Evolutionary conservation across 345 rosid genomes (phyloP), one percentile per base, ranked within the genome.

Genomic region (Citrus unshiu): DNA sequence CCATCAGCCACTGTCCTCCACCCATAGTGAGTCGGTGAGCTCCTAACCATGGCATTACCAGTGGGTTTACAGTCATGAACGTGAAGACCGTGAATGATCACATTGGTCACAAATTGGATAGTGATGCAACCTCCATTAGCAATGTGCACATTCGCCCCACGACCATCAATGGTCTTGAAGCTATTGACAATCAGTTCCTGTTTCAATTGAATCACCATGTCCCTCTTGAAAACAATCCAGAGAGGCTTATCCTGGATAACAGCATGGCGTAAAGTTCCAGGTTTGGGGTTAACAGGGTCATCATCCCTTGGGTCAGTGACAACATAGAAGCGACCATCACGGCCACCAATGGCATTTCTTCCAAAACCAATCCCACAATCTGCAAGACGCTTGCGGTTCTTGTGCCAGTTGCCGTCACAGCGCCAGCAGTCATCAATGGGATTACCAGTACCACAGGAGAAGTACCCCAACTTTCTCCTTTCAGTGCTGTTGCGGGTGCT

Each of bases 1-100:
- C 98, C 98, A 49, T 95, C 98, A 34, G 98, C 93, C 90, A 93
- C 91, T 43, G 95, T 91, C 86, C 98, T 90, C 97, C 96, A 95
- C 7, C 98, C 98, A 49, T 63, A 95, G 68, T 95, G 98, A 73
- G 82, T 62, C 0, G 97, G 95, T 0, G 98, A 89, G 87, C 97
- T 95, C 79, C 98, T 89, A 46, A 95, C 97, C 93, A 90, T 84
- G 60, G 98, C 97, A 80, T 95, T 92, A 7, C 98, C 98, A n/a
- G 97, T 95, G 77, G 98, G 98, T 83, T 89, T 95, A 82, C 97
- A 93, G 74, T 95, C 97, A 65, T 95, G 97, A 79, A 95, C 87
- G 75, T 93, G 97, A n/a, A 95, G 93, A 71, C 98, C 97, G 57
- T 95, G 98, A 77, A 95, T 89, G 82, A 95, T 95, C 67, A 95